Percentiles rank a stretch among this genome's conserved stretches.
phyloP scores from a whole-genome alignment of 306 rosid genomes.

The Psophocarpus tetragonolobus region DNA sequence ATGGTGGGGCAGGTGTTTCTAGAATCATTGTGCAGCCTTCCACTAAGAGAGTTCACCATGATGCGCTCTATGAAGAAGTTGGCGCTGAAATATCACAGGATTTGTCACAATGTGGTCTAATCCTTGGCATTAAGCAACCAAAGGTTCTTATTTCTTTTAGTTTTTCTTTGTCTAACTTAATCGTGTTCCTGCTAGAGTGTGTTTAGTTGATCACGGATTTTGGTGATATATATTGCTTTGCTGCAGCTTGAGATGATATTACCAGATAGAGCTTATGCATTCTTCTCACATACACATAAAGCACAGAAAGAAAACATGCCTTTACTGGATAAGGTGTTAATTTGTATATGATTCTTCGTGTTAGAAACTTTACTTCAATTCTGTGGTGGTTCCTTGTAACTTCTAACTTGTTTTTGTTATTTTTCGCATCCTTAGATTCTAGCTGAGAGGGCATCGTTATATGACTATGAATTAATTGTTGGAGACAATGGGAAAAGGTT shows the following conservation, averaged over 20 bases:
- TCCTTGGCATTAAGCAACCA: constrained; percentile 89
- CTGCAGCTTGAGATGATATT: constrained; percentile 83
- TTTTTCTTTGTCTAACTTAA: background rate
- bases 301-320: constrained; percentile 97
- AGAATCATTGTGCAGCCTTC: constrained; percentile 86
- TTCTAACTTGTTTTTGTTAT: constrained; percentile 7
- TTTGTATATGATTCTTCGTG: background rate
- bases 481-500: constrained; percentile 75
- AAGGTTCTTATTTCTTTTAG: constrained; percentile 35
- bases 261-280: constrained; percentile 87
- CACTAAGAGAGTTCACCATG: constrained; percentile 78
- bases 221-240: background rate
- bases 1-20: constrained; percentile 64
- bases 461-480: constrained; percentile 89
- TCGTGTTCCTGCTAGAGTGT: background rate
- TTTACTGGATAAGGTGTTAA: constrained; percentile 68
- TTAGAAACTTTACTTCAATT: background rate
- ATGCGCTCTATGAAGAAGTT: constrained; percentile 76
- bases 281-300: constrained; percentile 95
- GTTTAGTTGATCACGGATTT: background rate
- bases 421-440: constrained; percentile 49
- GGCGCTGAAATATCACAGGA: constrained; percentile 89
- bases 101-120: constrained; percentile 81
- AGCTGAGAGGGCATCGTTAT: constrained; percentile 70
- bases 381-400: constrained; percentile 14